Percentiles rank a stretch among this genome's conserved stretches.
Evolutionary conservation across 345 rosid species (phyloP).

Genomic region (Arabidopsis suecica): DNA sequence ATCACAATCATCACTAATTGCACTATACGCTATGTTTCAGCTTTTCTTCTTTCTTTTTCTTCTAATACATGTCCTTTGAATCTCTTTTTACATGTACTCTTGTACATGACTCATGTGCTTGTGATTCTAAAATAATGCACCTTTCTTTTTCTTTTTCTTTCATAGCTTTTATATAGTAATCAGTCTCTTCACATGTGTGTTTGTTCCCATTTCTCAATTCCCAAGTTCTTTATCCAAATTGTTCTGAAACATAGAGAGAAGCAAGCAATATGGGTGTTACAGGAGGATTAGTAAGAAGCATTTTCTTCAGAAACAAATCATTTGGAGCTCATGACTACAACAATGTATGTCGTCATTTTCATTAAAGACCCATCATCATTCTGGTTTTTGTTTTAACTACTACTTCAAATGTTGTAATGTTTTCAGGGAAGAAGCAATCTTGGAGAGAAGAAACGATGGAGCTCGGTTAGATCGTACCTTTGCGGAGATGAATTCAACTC

Average conservation of each 20-base stretch:
- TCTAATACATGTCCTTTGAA: neutral
- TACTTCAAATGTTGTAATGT: neutral
- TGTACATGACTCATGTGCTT: conserved; percentile 38
- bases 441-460: conserved; percentile 69
- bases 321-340: conserved; percentile 49
- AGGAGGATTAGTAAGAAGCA: conserved; percentile 68
- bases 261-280: conserved; percentile 69
- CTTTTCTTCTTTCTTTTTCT: conserved; percentile 1
- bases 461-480: conserved; percentile 69
- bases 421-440: conserved; percentile 56
- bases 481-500: conserved; percentile 82
- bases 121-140: conserved; percentile 39
- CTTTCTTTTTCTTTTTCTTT: neutral
- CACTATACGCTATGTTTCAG: conserved; percentile 35
- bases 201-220: conserved; percentile 38
- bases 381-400: neutral
- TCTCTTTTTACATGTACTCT: conserved; percentile 17
- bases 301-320: conserved; percentile 70
- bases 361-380: neutral
- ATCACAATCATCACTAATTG: conserved; percentile 46
- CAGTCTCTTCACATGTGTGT: conserved; percentile 30
- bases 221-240: conserved; percentile 25
- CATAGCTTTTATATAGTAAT: conserved; percentile 33
- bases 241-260: conserved; percentile 14
- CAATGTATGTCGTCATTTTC: conserved; percentile 44